Base-by-base conservation (phyloP, 208 protist species). In the Acanthamoeba rhysodes region DNA sequence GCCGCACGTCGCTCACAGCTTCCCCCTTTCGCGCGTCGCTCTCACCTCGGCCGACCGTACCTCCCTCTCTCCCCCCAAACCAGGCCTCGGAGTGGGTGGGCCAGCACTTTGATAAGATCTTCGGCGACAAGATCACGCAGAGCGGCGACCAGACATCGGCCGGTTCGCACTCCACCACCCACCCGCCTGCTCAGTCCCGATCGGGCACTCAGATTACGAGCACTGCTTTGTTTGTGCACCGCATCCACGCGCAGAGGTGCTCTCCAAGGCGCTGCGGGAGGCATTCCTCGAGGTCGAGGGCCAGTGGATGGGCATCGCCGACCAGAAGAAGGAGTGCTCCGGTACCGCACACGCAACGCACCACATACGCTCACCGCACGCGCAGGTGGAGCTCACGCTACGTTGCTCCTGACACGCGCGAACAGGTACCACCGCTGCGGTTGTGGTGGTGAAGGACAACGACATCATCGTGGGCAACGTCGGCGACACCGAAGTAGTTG, bases 391-490 rank as follows among this genome's bases (percentile, higher is more conserved):
- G 41, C 41, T 45, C 41, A 45, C 41, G 41, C 41, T 45, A 45
- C 41, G 41, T 5, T 45, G 41, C 9, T n/a, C n/a, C n/a, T 5
- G 41, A 45, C 3, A 45, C 41, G 5, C 41, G 12, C 24, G 41
- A 12, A 48, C 50, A 87, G 82, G 88, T 34, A 93, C 88, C 22
- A 93, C 88, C 24, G 88, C 88, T 0, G 88, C 88, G 10, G 88
- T 93, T 10, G 88, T 93, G 24, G 88, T 93, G 27, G 88, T 93
- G 22, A 93, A 93, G 64, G 88, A 93, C 45, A 93, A 93, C 66
- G 41, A 68, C 24, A 29, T 93, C n/a, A 50, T 93, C 37, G 64
- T 76, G 14, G 88, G 62, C 62, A 93, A 93, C 41, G 66, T 93
- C 12, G 88, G 88, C 22, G 88, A 93, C 66, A 93, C 59, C 32